These are phyloP conservation scores for Deakozyma indianensis DNA, from an alignment of 805 yeast genomes.

Conservation along the genomic window DNA sequence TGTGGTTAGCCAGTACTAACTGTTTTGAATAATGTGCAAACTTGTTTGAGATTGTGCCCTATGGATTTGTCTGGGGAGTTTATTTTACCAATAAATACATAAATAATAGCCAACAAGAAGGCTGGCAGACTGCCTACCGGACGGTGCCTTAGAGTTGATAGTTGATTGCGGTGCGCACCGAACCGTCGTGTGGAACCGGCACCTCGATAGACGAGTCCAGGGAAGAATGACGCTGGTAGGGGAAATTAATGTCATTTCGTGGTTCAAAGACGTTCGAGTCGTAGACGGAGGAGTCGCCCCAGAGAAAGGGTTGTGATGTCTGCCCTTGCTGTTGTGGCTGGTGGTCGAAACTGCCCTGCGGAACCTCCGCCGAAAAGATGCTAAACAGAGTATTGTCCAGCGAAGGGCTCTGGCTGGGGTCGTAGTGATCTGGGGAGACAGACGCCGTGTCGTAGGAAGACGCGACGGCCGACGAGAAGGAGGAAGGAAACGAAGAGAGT, in stretches of 20 bases:
- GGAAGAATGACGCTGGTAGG: neutral
- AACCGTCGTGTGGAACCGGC: too few species aligned
- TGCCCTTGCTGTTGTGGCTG: neutral
- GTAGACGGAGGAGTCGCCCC: neutral
- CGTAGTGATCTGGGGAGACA: neutral
- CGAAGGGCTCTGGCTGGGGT: constrained; percentile 1
- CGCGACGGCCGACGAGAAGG: neutral
- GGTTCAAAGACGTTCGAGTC: neutral
- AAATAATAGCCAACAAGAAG: neutral
- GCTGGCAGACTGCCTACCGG: too few species aligned
- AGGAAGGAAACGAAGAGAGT: neutral
- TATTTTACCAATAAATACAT: neutral
- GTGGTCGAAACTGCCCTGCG: neutral
- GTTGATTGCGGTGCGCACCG: neutral
- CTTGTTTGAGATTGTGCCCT: too few species aligned
- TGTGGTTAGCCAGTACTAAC: too few species aligned
- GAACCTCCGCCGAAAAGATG: neutral
- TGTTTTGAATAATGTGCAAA: too few species aligned
- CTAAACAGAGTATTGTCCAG: neutral
- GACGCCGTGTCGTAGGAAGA: neutral
- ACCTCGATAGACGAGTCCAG: neutral
- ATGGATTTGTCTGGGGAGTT: too few species aligned
- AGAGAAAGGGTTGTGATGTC: neutral
- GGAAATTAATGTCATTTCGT: neutral
- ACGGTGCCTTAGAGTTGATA: neutral